These are phyloP conservation scores for Paulownia fortunei DNA, from an alignment of 257 asterid genomes.

Conservation along the genomic window DNA sequence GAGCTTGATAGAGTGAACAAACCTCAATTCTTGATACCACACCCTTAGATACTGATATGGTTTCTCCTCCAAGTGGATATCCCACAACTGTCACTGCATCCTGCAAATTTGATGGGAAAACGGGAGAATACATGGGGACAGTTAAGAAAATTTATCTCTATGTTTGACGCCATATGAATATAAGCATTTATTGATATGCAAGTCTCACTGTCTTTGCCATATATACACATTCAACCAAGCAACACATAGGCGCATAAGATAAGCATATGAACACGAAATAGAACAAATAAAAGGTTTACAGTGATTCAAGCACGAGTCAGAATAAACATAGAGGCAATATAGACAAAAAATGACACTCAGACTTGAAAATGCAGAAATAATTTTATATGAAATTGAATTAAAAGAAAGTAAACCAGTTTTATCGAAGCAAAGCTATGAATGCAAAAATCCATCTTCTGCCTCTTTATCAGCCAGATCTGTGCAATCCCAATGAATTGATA, in stretches of 20 bases:
- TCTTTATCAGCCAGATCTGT: neutral
- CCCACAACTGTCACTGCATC: conserved; percentile 84
- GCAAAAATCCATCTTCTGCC: neutral
- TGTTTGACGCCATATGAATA: neutral
- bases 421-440: too few relatives aligned
- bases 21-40: conserved; percentile 89
- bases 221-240: too few relatives aligned
- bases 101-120: conserved; percentile 40
- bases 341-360: neutral
- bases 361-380: neutral
- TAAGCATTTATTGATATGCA: neutral
- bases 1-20: conserved; percentile 32
- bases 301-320: neutral
- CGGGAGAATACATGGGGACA: neutral
- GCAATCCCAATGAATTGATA: neutral
- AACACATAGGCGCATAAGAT: too few relatives aligned
- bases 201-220: neutral
- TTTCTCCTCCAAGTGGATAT: conserved; percentile 88
- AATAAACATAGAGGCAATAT: neutral
- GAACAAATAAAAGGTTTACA: neutral
- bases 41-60: conserved; percentile 84
- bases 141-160: neutral
- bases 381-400: neutral
- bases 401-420: neutral
- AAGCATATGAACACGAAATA: neutral